phyloP scores from a whole-genome alignment of 169 alveolate genomes.

The Cryptosporidium sp. region DNA sequence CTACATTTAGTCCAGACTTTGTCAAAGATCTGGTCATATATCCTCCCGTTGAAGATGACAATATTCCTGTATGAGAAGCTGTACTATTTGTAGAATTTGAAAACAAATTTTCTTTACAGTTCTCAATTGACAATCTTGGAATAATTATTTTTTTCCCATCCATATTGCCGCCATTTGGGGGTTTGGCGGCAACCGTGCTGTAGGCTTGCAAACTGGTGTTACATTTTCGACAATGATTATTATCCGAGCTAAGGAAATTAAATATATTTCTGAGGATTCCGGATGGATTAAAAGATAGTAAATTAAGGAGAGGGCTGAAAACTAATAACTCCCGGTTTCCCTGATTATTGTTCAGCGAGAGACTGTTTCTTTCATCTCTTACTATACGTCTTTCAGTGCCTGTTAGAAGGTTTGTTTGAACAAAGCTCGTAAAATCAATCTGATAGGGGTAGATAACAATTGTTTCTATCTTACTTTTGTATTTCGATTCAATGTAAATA shows the following conservation, averaged over 20 bases:
- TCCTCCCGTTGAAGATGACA: not conserved
- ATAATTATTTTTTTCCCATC: not conserved
- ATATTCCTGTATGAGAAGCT: not conserved
- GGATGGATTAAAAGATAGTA: not conserved
- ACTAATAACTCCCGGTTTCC: not conserved
- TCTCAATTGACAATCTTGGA: not conserved
- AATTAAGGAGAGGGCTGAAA: not conserved
- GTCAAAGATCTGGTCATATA: not conserved
- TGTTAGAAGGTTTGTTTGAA: slow-evolving; percentile 15
- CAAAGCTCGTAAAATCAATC: not conserved
- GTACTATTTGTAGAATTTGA: slow-evolving; percentile 2
- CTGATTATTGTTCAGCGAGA: not conserved
- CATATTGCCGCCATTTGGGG: not conserved
- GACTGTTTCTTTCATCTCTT: not conserved
- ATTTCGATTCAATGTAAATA: not conserved
- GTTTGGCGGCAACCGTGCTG: not conserved
- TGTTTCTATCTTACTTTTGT: not conserved
- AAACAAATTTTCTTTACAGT: not conserved
- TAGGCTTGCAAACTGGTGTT: not conserved
- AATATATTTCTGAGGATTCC: slow-evolving; percentile 13
- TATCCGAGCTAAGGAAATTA: not conserved
- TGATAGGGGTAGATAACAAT: slow-evolving; percentile 26
- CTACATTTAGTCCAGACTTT: not conserved
- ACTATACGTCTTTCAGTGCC: slow-evolving; percentile 29
- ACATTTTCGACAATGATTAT: not conserved